Evolutionary conservation across 176 grass and related monocot species (phyloP), one percentile per base, ranked within the genome.

Genomic region (Chloris gayana): DNA sequence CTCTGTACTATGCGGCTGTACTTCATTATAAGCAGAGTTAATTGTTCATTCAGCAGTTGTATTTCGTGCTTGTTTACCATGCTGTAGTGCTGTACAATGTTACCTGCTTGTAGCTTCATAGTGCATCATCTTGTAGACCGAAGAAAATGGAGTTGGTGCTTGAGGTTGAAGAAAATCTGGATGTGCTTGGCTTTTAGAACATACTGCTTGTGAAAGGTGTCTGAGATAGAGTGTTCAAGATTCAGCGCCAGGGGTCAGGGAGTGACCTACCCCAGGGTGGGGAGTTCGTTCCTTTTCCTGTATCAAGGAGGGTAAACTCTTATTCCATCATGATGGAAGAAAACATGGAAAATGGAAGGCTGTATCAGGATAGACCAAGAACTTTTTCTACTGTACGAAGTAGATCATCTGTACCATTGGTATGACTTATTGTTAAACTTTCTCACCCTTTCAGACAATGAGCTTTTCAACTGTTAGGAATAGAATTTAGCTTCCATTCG

Each of bases 251-350:
- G 34, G 83, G 63, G 80, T 92, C 92, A 56, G 92, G 92, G 95
- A 46, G 87, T 62, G 81, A 94, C 70, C 91, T 94, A 64, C 88
- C 95, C 86, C 89, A 88, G 69, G 77, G 51, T 80, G 92, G 90
- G 86, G 96, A 99, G 72, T 95, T 95, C 72, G 79, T 89, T 93
- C 90, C 96, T 79, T 93, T 91, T 83, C 90, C 87, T 8, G 88
- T 93, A 33, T 84, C 70, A 13, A 89, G 85, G 84, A 88, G 84
- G 63, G 84, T 67, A 66, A 93, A 94, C 25, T 95, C 96, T 39
- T 87, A 87, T 87, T 82, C 90, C 61, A 82, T 89, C 70, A 86
- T 81, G 81, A 98, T 99, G 96, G 92, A 99, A 64, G 87, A 75
- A 75, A 92, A 95, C 53, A 91, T 95, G 78, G 96, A 99, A 85